Evolutionary conservation across 148 eudicot species (phyloP).

Genomic region (Cornus suecica): DNA sequence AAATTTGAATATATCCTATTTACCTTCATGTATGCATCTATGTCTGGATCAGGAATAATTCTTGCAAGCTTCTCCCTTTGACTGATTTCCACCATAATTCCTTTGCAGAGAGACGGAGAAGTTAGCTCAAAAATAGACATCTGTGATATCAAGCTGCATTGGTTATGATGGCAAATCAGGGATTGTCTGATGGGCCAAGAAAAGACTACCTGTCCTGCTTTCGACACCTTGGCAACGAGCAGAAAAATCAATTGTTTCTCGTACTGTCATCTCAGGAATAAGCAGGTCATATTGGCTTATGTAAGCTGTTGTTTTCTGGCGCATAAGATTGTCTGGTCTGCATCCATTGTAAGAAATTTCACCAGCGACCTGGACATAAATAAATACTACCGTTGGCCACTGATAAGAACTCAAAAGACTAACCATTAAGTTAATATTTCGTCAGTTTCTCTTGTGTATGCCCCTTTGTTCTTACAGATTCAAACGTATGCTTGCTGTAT

Average conservation of each 20-base stretch:
- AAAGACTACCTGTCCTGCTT: constrained; percentile 48
- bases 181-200: not conserved
- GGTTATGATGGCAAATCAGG: not conserved
- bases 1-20: too few species aligned
- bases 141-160: not conserved
- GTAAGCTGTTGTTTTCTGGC: constrained; percentile 68
- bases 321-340: constrained; percentile 50
- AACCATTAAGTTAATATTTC: not conserved
- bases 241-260: constrained; percentile 66
- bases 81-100: constrained; percentile 48
- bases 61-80: constrained; percentile 66
- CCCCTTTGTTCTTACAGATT: not conserved
- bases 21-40: constrained; percentile 77
- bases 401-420: not conserved
- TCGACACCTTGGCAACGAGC: constrained; percentile 71
- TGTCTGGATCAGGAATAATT: constrained; percentile 63
- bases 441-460: not conserved
- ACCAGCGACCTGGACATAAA: constrained; percentile 42
- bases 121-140: not conserved
- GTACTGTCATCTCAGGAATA: constrained; percentile 70
- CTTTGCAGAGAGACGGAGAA: constrained; percentile 17
- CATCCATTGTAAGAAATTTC: constrained; percentile 65
- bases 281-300: constrained; percentile 70
- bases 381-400: too few species aligned
- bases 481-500: not conserved